Conservation (phyloP, 306 rosid genomes). For the Mucuna pruriens region DNA sequence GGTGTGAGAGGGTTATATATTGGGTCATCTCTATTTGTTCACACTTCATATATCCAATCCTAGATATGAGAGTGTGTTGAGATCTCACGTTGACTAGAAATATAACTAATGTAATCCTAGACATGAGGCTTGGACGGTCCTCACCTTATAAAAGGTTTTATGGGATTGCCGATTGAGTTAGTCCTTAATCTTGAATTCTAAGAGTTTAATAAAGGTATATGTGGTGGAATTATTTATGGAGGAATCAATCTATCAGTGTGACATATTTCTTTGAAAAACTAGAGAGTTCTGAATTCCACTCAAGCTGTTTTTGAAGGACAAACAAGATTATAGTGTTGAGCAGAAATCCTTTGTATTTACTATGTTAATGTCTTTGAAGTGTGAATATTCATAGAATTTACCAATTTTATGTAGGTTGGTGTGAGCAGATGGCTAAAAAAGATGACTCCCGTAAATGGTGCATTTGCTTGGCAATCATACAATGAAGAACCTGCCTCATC, state of each 20-base stretch:
- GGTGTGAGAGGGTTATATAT: background rate
- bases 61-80: background rate
- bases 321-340: background rate
- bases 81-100: background rate
- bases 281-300: background rate
- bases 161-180: too few species aligned
- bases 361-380: background rate
- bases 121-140: background rate
- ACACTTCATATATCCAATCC: background rate
- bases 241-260: background rate
- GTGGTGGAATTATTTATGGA: constrained; percentile 2
- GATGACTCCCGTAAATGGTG: constrained; percentile 50
- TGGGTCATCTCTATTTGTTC: background rate
- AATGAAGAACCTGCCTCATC: constrained; percentile 65
- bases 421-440: constrained; percentile 46
- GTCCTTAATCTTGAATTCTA: background rate
- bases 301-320: constrained; percentile 7
- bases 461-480: constrained; percentile 62
- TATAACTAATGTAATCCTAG: background rate
- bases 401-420: constrained; percentile 58
- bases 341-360: background rate
- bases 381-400: constrained; percentile 8
- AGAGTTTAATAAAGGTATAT: background rate
- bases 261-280: constrained; percentile 2
- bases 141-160: too few species aligned